Evolutionary conservation across 768 basidiomycete species (phyloP).

Genomic region (Megacollybia marginata): DNA sequence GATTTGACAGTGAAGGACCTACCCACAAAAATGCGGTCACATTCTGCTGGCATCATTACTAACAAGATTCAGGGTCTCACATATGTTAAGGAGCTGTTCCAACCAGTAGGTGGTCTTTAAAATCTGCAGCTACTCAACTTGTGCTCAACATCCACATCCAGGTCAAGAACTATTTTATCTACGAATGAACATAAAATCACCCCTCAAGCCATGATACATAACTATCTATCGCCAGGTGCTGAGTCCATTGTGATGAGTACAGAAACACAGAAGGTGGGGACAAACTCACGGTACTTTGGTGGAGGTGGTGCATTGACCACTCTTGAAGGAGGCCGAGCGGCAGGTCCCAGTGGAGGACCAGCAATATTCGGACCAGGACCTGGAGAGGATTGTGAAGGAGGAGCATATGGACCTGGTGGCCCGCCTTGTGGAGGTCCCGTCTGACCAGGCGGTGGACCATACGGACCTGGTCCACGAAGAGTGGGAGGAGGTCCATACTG

Average conservation of each 20-base stretch:
- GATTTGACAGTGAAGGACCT: too few relatives aligned
- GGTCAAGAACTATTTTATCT: too few relatives aligned
- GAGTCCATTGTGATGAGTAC: constrained; percentile 8
- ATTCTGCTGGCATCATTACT: too few relatives aligned
- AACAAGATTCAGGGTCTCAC: too few relatives aligned
- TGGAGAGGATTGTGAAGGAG: constrained; percentile 12
- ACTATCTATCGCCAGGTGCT: constrained; percentile 95
- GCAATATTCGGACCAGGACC: constrained; percentile 3
- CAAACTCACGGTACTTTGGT: constrained; percentile 39
- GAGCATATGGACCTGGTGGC: constrained; percentile 19
- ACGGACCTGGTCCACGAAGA: constrained; percentile 30
- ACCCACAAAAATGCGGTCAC: too few relatives aligned
- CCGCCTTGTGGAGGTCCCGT: constrained; percentile 8
- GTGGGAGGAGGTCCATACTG: constrained; percentile 42
- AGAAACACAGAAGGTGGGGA: background rate
- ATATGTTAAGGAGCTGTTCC: too few relatives aligned
- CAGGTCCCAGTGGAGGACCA: constrained; percentile 13
- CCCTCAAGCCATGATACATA: too few relatives aligned
- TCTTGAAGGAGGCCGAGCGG: constrained; percentile 10
- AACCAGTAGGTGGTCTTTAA: too few relatives aligned
- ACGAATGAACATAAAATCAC: too few relatives aligned
- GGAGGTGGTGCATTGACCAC: constrained; percentile 23
- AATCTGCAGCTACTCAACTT: too few relatives aligned
- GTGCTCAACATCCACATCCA: too few relatives aligned
- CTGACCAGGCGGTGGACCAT: constrained; percentile 35